phyloP scores from a whole-genome alignment of 1,284 basidiomycete genomes.

The Moesziomyces globuligerus region DNA sequence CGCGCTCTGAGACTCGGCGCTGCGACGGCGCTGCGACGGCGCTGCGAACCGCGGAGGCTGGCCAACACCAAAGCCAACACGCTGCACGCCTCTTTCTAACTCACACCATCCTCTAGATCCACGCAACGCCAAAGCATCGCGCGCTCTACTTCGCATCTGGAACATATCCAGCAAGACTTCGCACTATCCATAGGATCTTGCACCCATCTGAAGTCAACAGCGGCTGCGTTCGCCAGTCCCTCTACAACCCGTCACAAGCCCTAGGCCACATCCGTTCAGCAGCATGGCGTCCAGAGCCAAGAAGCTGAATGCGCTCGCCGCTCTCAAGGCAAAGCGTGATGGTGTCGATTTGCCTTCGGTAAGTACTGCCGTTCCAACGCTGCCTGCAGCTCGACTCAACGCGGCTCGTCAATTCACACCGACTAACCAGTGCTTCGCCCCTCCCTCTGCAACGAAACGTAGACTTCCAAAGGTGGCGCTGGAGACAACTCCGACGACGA shows the following conservation, averaged over 20 bases:
- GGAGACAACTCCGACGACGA: slow-evolving; percentile 60
- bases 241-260: not conserved
- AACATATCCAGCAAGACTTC: too few species aligned
- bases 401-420: too few species aligned
- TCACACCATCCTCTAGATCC: not conserved
- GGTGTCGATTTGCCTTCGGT: slow-evolving; percentile 37
- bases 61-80: not conserved
- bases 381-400: not conserved
- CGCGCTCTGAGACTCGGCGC: not conserved
- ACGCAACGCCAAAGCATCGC: too few species aligned
- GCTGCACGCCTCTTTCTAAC: not conserved
- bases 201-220: not conserved
- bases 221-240: too few species aligned
- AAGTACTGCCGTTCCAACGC: slow-evolving; percentile 7
- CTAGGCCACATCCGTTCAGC: not conserved
- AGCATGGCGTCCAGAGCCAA: slow-evolving; percentile 52
- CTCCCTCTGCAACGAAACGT: too few species aligned
- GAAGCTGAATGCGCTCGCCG: slow-evolving; percentile 59
- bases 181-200: not conserved
- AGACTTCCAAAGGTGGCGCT: slow-evolving; percentile 23
- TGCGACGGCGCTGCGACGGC: too few species aligned
- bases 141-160: too few species aligned
- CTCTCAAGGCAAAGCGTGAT: slow-evolving; percentile 62
- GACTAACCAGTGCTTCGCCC: too few species aligned
- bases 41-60: too few species aligned